A percentile compares a stretch with the other conserved stretches of the same genome.
Conservation (phyloP, 345 rosid species). For the Carallia brachiata region DNA sequence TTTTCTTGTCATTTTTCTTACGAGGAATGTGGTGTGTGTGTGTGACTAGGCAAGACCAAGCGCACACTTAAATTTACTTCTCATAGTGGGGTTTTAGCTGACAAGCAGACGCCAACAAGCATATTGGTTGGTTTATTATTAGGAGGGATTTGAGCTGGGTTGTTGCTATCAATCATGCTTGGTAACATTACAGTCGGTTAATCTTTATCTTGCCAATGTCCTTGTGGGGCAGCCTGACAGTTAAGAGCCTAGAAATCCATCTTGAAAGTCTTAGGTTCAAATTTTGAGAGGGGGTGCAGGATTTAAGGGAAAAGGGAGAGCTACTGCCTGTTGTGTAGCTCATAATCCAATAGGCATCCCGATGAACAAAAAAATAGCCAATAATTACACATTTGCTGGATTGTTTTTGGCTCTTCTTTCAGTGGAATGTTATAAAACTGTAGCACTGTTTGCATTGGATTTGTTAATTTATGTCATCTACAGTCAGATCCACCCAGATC, state of each 20-base stretch:
- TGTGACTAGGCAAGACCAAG: neutral
- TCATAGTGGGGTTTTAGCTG: neutral
- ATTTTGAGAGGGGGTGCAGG: no score
- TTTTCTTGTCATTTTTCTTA: no score
- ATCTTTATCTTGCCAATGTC: no score
- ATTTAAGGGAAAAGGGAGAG: no score
- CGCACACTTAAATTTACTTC: neutral
- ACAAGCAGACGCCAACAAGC: constrained; percentile 1
- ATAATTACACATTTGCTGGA: no score
- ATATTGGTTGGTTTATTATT: neutral
- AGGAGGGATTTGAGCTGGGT: neutral
- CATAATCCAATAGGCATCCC: no score
- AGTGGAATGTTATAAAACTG: neutral
- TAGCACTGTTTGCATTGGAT: neutral
- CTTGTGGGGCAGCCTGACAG: no score
- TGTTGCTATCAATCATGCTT: neutral
- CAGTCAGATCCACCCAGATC: neutral
- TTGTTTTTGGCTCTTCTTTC: neutral
- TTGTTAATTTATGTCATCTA: neutral
- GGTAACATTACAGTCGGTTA: neutral
- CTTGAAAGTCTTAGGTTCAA: no score
- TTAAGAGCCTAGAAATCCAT: no score
- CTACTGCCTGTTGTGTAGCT: no score
- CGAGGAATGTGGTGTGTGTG: neutral
- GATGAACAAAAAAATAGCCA: neutral